Percentiles rank a stretch among this genome's conserved stretches.
Evolutionary conservation across 345 rosid genomes (phyloP).

Genomic region (Kernera saxatilis): DNA sequence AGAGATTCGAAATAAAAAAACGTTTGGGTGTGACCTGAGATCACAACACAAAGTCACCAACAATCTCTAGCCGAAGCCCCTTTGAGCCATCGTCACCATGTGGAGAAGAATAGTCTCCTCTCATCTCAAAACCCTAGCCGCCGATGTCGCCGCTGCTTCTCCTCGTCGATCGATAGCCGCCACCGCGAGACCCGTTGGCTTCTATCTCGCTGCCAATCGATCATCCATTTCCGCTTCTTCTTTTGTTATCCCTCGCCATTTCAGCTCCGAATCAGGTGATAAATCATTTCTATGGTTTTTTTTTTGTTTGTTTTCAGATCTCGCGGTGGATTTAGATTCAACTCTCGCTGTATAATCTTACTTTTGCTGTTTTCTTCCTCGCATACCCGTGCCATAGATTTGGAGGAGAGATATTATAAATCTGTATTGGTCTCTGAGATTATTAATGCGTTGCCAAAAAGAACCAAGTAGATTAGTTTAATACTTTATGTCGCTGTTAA

Average conservation of each 20-base stretch:
- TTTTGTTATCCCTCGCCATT: constrained; percentile 33
- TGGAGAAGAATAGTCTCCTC: constrained; percentile 72
- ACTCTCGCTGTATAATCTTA: not conserved
- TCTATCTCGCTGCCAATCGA: constrained; percentile 19
- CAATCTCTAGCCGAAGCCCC: not conserved
- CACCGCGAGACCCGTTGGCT: constrained; percentile 23
- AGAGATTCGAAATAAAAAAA: not conserved
- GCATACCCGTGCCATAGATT: constrained; percentile 16
- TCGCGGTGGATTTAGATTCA: not conserved
- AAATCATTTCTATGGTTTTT: not conserved
- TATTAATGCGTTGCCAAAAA: not conserved
- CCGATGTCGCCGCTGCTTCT: constrained; percentile 25
- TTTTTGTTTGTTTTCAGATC: constrained; percentile 9
- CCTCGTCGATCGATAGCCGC: constrained; percentile 38
- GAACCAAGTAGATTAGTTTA: not conserved
- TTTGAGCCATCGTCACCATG: constrained; percentile 36
- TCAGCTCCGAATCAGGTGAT: constrained; percentile 52
- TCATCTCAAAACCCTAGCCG: constrained; percentile 68
- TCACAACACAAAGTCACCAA: not conserved
- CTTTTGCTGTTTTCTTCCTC: constrained; percentile 10
- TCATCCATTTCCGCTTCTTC: constrained; percentile 32
- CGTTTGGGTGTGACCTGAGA: constrained; percentile 24
- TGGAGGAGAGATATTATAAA: not conserved
- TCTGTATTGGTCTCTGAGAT: not conserved
- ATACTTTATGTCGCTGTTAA: not conserved